Conservation (phyloP, 164 flowering plant species). For the Vitis cinerea region DNA sequence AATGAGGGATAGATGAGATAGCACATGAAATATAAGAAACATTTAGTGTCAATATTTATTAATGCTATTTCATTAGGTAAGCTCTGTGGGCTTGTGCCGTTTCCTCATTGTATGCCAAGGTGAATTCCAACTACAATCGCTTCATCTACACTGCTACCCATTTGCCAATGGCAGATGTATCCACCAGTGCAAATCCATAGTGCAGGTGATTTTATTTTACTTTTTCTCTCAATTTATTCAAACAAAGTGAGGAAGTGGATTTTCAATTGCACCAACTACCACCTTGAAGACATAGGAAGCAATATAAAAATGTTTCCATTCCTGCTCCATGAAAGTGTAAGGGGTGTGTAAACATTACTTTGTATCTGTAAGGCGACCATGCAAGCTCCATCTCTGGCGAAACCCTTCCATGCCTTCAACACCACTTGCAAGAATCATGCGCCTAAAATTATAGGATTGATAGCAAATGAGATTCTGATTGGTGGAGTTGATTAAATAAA, state of each 20-base stretch:
- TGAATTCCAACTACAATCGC: too few species aligned
- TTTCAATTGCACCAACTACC: not conserved
- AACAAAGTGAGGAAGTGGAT: not conserved
- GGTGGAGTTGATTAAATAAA: not conserved
- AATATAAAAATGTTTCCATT: not conserved
- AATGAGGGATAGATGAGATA: too few species aligned
- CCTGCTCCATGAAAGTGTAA: not conserved
- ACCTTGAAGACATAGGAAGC: too few species aligned
- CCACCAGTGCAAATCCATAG: too few species aligned
- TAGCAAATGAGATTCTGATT: not conserved
- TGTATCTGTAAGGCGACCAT: slow-evolving; percentile 82
- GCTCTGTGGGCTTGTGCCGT: too few species aligned
- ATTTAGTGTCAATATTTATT: too few species aligned
- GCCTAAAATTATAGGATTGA: slow-evolving; percentile 35
- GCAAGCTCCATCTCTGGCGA: slow-evolving; percentile 95
- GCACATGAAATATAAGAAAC: too few species aligned
- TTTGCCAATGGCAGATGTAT: too few species aligned
- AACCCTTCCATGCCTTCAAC: slow-evolving; percentile 82
- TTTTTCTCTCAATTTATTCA: not conserved
- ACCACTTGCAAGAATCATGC: slow-evolving; percentile 91
- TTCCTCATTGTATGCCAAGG: too few species aligned
- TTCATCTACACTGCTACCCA: too few species aligned
- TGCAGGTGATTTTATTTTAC: not conserved
- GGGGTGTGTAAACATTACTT: slow-evolving; percentile 40
- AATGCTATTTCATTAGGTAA: too few species aligned